Conservation (phyloP, 495 filamentous ascomycete species). For the Cairneyella variabilis region DNA sequence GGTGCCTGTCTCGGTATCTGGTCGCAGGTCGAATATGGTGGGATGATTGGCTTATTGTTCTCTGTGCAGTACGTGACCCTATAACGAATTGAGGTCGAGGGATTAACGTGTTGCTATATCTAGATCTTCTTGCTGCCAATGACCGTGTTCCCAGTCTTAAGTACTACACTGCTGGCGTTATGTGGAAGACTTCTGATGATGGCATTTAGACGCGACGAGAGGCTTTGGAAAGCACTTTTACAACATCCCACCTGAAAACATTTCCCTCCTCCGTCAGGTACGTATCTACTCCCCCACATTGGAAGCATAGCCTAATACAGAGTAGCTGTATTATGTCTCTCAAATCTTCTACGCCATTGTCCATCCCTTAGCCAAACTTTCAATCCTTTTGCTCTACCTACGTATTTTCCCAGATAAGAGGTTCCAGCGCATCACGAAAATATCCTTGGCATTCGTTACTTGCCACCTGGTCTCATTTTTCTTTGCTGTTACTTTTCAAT, state of each 20-base stretch:
- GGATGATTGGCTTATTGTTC: constrained; percentile 11
- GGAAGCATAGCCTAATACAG: neutral
- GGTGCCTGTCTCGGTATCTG: constrained; percentile 7
- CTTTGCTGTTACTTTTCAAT: constrained; percentile 41
- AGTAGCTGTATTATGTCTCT: constrained; percentile 35
- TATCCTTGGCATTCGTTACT: constrained; percentile 32
- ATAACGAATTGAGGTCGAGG: neutral
- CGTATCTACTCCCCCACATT: neutral
- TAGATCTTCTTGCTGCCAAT: constrained; percentile 6
- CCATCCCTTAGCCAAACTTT: constrained; percentile 42
- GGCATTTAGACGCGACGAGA: constrained; percentile 1
- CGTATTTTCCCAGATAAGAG: constrained; percentile 41
- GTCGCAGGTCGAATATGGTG: constrained; percentile 7
- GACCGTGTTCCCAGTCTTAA: constrained; percentile 6
- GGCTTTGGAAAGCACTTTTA: constrained; percentile 17
- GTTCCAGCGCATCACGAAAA: constrained; percentile 32
- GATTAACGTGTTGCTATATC: neutral
- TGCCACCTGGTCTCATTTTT: constrained; percentile 23
- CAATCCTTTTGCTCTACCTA: constrained; percentile 49
- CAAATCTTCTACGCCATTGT: constrained; percentile 36
- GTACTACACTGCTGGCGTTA: neutral
- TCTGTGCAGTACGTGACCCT: constrained; percentile 1
- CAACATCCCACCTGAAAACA: constrained; percentile 1
- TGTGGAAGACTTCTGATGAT: neutral
- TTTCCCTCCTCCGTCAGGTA: constrained; percentile 1